Evolutionary conservation across 768 basidiomycete genomes (phyloP).

Genomic region (Lenzites betulinus): DNA sequence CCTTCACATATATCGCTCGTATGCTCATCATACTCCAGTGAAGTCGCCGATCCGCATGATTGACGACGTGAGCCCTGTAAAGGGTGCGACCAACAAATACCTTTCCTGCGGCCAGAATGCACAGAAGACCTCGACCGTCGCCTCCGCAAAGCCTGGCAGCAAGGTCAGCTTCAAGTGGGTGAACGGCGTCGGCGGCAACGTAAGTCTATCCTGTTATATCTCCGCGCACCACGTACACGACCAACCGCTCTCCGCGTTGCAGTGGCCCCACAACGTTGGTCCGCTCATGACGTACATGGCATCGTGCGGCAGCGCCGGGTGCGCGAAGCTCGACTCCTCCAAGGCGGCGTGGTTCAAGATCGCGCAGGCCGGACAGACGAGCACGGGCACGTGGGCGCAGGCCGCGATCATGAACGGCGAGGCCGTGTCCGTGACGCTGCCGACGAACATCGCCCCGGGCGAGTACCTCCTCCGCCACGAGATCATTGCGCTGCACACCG

Average conservation of each 20-base stretch:
- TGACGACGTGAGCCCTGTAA: constrained; percentile 44
- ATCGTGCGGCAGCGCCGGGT: constrained; percentile 54
- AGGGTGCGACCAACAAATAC: constrained; percentile 55
- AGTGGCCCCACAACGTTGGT: constrained; percentile 63
- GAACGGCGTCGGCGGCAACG: constrained; percentile 40
- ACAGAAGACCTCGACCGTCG: constrained; percentile 47
- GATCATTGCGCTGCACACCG: constrained; percentile 35
- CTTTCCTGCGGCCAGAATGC: constrained; percentile 63
- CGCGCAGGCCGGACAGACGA: constrained; percentile 31
- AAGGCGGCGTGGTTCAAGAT: constrained; percentile 75
- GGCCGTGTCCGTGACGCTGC: constrained; percentile 1
- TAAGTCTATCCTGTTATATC: constrained; percentile 1
- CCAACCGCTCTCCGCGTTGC: not conserved
- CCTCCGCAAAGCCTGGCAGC: constrained; percentile 61
- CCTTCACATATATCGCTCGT: constrained; percentile 22
- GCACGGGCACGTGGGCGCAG: constrained; percentile 33
- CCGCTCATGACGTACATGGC: constrained; percentile 79
- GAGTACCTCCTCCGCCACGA: constrained; percentile 80
- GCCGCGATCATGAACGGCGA: constrained; percentile 24
- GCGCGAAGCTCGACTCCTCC: constrained; percentile 61
- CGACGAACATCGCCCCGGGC: constrained; percentile 54
- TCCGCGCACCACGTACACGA: too few species aligned
- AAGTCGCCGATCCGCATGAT: constrained; percentile 43
- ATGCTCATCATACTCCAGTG: not conserved
- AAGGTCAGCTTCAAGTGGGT: constrained; percentile 57